phyloP scores from a whole-genome alignment of 352 stramenopile genomes.

The Phytophthora palmivora region DNA sequence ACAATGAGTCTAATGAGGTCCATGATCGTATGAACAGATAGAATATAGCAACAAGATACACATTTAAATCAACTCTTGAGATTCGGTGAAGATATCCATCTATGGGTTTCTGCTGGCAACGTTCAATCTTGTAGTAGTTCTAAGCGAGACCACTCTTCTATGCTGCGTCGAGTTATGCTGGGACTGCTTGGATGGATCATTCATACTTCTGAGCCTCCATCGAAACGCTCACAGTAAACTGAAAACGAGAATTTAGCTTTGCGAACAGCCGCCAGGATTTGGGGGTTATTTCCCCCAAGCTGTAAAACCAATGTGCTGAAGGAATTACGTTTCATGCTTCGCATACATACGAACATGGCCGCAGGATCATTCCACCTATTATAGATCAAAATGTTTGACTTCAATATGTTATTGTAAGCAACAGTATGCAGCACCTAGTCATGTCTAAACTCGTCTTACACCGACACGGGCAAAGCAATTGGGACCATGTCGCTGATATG shows the following conservation, averaged over 20 bases:
- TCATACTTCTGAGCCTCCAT: neutral
- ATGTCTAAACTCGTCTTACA: conserved; percentile 6
- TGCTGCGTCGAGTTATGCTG: too few relatives aligned
- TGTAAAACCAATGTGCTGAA: conserved; percentile 1
- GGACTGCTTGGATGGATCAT: too few relatives aligned
- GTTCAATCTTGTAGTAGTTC: too few relatives aligned
- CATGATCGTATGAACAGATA: neutral
- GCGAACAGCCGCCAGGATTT: neutral
- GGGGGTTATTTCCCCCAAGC: conserved; percentile 12
- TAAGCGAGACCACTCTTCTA: too few relatives aligned
- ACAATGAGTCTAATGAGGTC: neutral
- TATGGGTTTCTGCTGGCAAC: too few relatives aligned
- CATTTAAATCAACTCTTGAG: too few relatives aligned
- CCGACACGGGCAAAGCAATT: conserved; percentile 3
- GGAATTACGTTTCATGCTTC: conserved; percentile 8
- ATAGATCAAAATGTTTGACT: neutral
- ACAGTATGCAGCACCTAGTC: conserved; percentile 7
- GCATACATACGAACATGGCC: conserved; percentile 1
- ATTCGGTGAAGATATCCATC: too few relatives aligned
- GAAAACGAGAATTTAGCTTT: neutral
- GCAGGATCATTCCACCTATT: neutral
- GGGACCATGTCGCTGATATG: conserved; percentile 1
- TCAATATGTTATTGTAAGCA: conserved; percentile 7
- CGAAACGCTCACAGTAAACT: neutral
- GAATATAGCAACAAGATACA: too few relatives aligned